phyloP scores from a whole-genome alignment of 2,329 filamentous ascomycete genomes.

The Trichophyton mentagrophytes region DNA sequence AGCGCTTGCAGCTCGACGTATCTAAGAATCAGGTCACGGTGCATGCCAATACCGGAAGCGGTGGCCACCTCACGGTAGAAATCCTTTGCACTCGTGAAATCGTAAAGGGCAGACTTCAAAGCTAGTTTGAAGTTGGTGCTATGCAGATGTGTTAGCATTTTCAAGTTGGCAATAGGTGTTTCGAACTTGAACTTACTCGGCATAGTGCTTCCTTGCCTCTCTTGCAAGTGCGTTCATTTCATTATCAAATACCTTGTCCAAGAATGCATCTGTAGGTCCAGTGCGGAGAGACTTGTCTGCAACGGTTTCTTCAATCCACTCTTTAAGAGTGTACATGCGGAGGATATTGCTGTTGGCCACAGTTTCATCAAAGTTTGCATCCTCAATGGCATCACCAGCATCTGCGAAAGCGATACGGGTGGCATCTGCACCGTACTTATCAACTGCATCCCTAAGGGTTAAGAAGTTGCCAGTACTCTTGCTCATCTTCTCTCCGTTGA shows the following conservation, averaged over 20 bases:
- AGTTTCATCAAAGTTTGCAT: slow-evolving; percentile 94
- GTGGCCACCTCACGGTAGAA: slow-evolving; percentile 76
- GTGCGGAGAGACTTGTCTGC: slow-evolving; percentile 62
- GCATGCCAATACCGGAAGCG: slow-evolving; percentile 71
- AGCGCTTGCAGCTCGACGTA: slow-evolving; percentile 82
- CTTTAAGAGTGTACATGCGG: slow-evolving; percentile 66
- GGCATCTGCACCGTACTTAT: slow-evolving; percentile 91
- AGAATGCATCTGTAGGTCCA: slow-evolving; percentile 63
- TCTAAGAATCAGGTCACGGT: slow-evolving; percentile 61
- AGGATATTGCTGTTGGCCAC: slow-evolving; percentile 88
- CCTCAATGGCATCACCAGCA: slow-evolving; percentile 83
- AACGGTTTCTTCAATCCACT: slow-evolving; percentile 83
- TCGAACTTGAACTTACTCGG: slow-evolving; percentile 39
- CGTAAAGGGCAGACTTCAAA: slow-evolving; percentile 77
- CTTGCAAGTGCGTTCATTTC: slow-evolving; percentile 76
- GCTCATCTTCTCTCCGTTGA: slow-evolving; percentile 98
- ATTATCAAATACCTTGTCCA: slow-evolving; percentile 83
- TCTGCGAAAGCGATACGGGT: slow-evolving; percentile 84
- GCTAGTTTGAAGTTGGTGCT: slow-evolving; percentile 71
- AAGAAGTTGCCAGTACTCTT: slow-evolving; percentile 98
- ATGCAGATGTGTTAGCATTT: slow-evolving; percentile 7
- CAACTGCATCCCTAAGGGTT: slow-evolving; percentile 70
- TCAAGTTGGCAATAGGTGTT: background rate
- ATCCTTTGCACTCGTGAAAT: slow-evolving; percentile 77
- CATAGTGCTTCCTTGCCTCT: slow-evolving; percentile 67